Percentiles rank a stretch among this genome's conserved stretches.
phyloP scores from a whole-genome alignment of 1,139 yeast genomes.

The Yamadazyma diospyri region DNA sequence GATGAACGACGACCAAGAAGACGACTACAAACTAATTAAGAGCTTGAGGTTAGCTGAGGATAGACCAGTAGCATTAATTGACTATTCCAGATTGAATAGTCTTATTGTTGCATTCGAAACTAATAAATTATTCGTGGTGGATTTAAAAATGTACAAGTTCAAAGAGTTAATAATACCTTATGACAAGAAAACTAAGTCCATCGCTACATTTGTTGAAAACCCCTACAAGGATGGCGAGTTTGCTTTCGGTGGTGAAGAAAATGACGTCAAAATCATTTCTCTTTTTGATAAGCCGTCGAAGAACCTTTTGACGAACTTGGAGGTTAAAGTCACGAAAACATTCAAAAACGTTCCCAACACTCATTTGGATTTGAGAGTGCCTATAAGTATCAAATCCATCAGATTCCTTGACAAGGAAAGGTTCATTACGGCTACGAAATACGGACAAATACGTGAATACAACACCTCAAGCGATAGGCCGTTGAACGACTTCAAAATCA shows the following conservation, averaged over 20 bases:
- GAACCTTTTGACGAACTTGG: conserved; percentile 32
- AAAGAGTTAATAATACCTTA: conserved; percentile 25
- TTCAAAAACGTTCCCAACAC: conserved; percentile 64
- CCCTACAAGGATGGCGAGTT: conserved; percentile 44
- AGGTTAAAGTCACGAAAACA: conserved; percentile 21
- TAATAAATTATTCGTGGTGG: conserved; percentile 47
- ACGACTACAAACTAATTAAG: conserved; percentile 17
- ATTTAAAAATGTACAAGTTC: conserved; percentile 27
- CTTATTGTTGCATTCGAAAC: conserved; percentile 43
- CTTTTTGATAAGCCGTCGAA: conserved; percentile 26
- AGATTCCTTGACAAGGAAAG: conserved; percentile 40
- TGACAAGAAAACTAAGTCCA: conserved; percentile 30
- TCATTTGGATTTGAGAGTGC: conserved; percentile 62
- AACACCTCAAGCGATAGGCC: conserved; percentile 64
- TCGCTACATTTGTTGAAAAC: conserved; percentile 46
- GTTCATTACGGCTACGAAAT: conserved; percentile 61
- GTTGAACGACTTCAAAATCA: conserved; percentile 41
- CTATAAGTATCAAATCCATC: conserved; percentile 59
- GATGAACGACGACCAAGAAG: conserved; percentile 14
- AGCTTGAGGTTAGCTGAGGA: conserved; percentile 14
- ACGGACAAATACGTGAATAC: conserved; percentile 66
- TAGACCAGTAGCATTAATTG: conserved; percentile 32
- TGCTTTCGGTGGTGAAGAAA: conserved; percentile 76
- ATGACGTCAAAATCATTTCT: conserved; percentile 53
- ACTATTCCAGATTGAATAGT: conserved; percentile 27